Evolutionary conservation across 805 yeast species (phyloP).

Genomic region (Candida adriatica): DNA sequence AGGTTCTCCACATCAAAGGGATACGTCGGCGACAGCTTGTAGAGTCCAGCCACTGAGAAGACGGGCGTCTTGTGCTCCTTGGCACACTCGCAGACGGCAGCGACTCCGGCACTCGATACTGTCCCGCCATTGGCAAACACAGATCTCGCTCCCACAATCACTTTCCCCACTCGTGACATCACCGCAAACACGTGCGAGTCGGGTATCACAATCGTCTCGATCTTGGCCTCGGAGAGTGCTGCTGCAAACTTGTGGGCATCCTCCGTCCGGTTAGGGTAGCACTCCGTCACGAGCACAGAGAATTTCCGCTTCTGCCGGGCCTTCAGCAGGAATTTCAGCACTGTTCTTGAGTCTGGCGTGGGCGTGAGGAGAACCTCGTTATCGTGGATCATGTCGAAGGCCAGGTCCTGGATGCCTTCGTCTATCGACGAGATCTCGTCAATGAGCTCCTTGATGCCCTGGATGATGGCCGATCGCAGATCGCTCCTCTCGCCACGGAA

Average conservation of each 20-base stretch:
- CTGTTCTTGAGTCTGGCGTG: slow-evolving; percentile 90
- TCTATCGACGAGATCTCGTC: slow-evolving; percentile 88
- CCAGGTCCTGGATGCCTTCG: slow-evolving; percentile 86
- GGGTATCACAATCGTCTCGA: slow-evolving; percentile 86
- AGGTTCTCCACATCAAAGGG: slow-evolving; percentile 76
- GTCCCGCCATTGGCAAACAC: slow-evolving; percentile 97
- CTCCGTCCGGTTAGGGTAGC: slow-evolving; percentile 81
- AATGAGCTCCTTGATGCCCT: slow-evolving; percentile 84
- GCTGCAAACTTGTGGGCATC: slow-evolving; percentile 76
- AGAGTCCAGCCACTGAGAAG: slow-evolving; percentile 88
- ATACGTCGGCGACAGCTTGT: slow-evolving; percentile 86
- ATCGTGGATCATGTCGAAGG: slow-evolving; percentile 91
- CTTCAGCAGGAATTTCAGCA: slow-evolving; percentile 74
- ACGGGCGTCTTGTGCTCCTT: slow-evolving; percentile 95
- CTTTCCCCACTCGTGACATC: slow-evolving; percentile 96
- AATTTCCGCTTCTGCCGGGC: slow-evolving; percentile 88
- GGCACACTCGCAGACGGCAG: slow-evolving; percentile 93
- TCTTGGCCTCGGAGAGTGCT: slow-evolving; percentile 73
- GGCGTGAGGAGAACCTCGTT: slow-evolving; percentile 82
- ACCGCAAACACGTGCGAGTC: slow-evolving; percentile 91
- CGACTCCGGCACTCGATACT: slow-evolving; percentile 81
- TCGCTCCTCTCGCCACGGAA: slow-evolving; percentile 38
- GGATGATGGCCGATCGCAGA: slow-evolving; percentile 77
- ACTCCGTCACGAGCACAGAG: slow-evolving; percentile 87
- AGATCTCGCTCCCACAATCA: slow-evolving; percentile 83